phyloP scores from a whole-genome alignment of 768 basidiomycete genomes.

The Podaxis carcinomalis region DNA sequence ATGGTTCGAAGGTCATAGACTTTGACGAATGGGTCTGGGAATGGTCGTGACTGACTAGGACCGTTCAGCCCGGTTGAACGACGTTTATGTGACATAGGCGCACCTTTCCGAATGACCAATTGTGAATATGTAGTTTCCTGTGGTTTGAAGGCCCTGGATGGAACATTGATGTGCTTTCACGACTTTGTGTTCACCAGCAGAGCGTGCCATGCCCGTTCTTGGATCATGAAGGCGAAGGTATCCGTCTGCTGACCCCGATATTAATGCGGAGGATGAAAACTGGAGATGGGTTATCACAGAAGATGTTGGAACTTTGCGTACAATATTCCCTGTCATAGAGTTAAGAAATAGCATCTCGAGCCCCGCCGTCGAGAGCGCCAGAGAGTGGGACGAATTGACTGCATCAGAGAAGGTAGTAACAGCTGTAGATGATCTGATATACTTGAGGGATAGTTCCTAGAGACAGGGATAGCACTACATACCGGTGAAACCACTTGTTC shows the following conservation, averaged over 20 bases:
- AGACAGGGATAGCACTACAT: constrained; percentile 19
- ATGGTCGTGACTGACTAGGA: constrained; percentile 76
- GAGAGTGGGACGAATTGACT: constrained; percentile 43
- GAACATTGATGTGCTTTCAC: constrained; percentile 81
- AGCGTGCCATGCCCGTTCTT: constrained; percentile 51
- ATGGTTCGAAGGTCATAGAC: constrained; percentile 87
- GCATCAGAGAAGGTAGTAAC: constrained; percentile 45
- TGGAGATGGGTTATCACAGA: constrained; percentile 63
- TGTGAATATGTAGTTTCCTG: constrained; percentile 79
- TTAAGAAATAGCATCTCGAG: constrained; percentile 71
- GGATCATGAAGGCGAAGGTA: constrained; percentile 68
- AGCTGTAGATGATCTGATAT: constrained; percentile 24
- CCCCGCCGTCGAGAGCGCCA: constrained; percentile 55
- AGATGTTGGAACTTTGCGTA: constrained; percentile 53
- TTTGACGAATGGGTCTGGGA: constrained; percentile 90
- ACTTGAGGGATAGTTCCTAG: neutral
- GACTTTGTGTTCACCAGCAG: constrained; percentile 41
- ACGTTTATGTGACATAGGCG: neutral
- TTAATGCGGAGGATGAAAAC: constrained; percentile 56
- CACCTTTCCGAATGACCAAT: constrained; percentile 88
- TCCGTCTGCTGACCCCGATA: constrained; percentile 74
- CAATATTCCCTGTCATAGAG: constrained; percentile 61
- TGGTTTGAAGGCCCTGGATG: constrained; percentile 74
- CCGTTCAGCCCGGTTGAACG: neutral
- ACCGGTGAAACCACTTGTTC: constrained; percentile 82